A percentile compares a stretch with the other conserved stretches of the same genome.
phyloP scores from a whole-genome alignment of 306 rosid species.

The Corylus heterophylla region DNA sequence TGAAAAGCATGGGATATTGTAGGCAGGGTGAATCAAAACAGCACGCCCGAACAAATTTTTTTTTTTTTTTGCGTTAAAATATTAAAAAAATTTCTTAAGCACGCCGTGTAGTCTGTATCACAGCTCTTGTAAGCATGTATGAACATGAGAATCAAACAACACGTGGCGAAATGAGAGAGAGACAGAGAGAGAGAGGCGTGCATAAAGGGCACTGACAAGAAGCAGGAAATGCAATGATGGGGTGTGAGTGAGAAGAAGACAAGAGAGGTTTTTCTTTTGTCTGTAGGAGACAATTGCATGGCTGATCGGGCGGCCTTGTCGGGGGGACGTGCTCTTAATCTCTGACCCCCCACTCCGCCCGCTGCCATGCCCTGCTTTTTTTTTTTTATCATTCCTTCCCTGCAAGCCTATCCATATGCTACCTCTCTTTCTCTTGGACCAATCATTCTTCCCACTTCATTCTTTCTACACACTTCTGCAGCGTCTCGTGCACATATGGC shows the following conservation, averaged over 20 bases:
- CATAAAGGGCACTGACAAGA: slow-evolving; percentile 65
- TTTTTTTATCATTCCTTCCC: background rate
- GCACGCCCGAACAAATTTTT: too few relatives aligned
- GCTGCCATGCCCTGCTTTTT: background rate
- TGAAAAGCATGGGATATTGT: too few relatives aligned
- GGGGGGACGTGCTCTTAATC: slow-evolving; percentile 53
- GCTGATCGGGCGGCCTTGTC: slow-evolving; percentile 41
- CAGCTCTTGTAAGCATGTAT: too few relatives aligned
- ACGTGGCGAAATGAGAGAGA: too few relatives aligned
- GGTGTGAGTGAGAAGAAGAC: slow-evolving; percentile 14
- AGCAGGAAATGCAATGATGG: background rate
- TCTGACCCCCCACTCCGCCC: background rate
- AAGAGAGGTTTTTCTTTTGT: background rate
- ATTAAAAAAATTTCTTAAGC: too few relatives aligned
- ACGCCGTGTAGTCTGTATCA: too few relatives aligned
- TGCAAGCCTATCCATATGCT: too few relatives aligned
- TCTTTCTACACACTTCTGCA: background rate
- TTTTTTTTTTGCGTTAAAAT: too few relatives aligned
- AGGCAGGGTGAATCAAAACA: too few relatives aligned
- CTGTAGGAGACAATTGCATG: slow-evolving; percentile 17
- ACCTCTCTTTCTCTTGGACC: background rate
- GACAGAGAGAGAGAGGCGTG: slow-evolving; percentile 42
- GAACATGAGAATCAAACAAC: background rate
- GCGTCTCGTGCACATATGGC: background rate
- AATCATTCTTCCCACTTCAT: slow-evolving; percentile 3